These are phyloP conservation scores for Trichoderma semiorbis DNA, from an alignment of 2,329 filamentous ascomycete genomes.

Conservation along the genomic window DNA sequence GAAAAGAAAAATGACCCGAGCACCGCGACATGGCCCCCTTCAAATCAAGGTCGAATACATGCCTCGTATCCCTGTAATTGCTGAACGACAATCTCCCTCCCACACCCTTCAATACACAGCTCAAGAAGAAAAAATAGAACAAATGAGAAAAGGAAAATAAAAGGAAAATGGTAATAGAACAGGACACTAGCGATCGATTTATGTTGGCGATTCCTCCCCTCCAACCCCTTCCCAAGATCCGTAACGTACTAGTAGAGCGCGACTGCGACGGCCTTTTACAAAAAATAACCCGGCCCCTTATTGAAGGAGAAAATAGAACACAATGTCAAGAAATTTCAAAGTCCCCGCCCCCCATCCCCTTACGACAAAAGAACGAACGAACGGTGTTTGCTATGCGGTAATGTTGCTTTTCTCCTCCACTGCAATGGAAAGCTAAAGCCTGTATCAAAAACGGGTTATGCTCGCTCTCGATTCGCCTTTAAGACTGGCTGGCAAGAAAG, in stretches of 20 bases:
- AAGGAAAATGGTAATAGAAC: not conserved
- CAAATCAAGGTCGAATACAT: not conserved
- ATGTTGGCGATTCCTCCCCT: not conserved
- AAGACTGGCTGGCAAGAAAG: conserved; percentile 54
- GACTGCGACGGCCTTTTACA: conserved; percentile 11
- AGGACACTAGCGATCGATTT: not conserved
- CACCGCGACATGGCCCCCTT: not conserved
- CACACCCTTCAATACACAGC: not conserved
- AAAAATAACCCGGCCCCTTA: not conserved
- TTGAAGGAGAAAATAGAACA: conserved; percentile 1
- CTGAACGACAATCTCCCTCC: conserved; percentile 3
- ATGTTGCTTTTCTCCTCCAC: not conserved
- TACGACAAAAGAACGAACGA: conserved; percentile 16
- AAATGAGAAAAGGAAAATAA: not conserved
- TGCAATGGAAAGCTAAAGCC: not conserved
- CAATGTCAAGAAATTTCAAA: conserved; percentile 8
- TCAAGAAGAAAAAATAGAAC: not conserved
- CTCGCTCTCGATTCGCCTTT: conserved; percentile 10
- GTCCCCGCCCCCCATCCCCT: not conserved
- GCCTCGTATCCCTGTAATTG: not conserved
- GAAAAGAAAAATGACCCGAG: not conserved
- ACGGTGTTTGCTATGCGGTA: conserved; percentile 6
- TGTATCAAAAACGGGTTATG: not conserved
- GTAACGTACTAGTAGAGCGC: not conserved
- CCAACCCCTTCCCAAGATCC: not conserved